These are phyloP conservation scores for Remersonia thermophila DNA, from an alignment of 2,329 filamentous ascomycete genomes.

Conservation along the genomic window DNA sequence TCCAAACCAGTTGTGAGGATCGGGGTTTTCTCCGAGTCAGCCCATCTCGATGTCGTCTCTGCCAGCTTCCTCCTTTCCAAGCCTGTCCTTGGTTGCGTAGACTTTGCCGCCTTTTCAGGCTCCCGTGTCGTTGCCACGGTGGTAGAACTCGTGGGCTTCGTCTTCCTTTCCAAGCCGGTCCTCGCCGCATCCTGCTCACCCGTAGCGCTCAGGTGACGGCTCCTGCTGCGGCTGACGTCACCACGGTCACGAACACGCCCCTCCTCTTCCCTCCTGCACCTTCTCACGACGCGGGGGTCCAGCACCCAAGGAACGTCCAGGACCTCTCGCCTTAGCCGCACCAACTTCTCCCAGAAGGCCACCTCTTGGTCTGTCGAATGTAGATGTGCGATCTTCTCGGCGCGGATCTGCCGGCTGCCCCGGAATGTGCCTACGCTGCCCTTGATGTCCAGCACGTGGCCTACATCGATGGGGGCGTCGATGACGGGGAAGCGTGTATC, in stretches of 20 bases:
- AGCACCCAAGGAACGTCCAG: slow-evolving; percentile 45
- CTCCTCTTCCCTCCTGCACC: slow-evolving; percentile 37
- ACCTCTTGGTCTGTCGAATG: slow-evolving; percentile 44
- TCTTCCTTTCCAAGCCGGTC: background rate
- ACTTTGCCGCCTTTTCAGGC: no score
- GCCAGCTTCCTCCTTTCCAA: background rate
- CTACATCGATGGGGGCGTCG: slow-evolving; percentile 33
- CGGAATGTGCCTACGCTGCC: slow-evolving; percentile 38
- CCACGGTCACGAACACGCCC: no score
- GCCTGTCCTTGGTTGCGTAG: no score
- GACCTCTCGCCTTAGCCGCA: slow-evolving; percentile 36
- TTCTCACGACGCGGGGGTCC: slow-evolving; percentile 33
- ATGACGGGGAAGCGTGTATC: slow-evolving; percentile 3
- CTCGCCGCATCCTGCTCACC: background rate
- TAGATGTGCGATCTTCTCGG: slow-evolving; percentile 37
- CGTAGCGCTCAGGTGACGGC: slow-evolving; percentile 4
- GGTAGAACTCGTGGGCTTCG: background rate
- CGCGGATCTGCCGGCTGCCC: slow-evolving; percentile 37
- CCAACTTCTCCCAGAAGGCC: slow-evolving; percentile 44
- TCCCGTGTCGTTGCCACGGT: background rate
- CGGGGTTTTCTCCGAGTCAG: no score
- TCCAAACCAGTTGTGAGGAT: background rate
- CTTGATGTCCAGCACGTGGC: slow-evolving; percentile 44
- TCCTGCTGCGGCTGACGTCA: no score
- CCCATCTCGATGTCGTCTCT: no score